Percentiles rank a stretch among this genome's conserved stretches.
Evolutionary conservation across 371 early-diverging fungal species (phyloP).

Genomic region (Haplosporangium sp.): DNA sequence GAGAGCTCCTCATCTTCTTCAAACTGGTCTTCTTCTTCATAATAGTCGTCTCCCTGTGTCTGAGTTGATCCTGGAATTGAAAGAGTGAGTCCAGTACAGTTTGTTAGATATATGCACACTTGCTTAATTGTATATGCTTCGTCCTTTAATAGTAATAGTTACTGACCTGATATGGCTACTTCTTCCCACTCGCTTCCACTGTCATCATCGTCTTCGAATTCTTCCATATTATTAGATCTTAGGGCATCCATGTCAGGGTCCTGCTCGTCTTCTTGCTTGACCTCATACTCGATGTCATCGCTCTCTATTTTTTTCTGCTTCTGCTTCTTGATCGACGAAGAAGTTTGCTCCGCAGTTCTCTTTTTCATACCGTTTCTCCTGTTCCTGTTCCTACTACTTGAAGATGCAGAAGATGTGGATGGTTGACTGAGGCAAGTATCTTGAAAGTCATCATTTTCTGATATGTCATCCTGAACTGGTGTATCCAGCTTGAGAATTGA

Average conservation of each 20-base stretch:
- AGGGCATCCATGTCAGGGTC: neutral
- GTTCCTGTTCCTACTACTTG: neutral
- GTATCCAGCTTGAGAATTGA: neutral
- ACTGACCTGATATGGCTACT: conserved; percentile 30
- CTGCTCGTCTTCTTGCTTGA: conserved; percentile 1
- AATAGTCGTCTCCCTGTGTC: conserved; percentile 1
- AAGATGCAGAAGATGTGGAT: neutral
- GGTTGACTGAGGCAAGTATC: neutral
- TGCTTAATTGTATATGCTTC: neutral
- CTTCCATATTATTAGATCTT: neutral
- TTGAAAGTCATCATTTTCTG: conserved; percentile 31
- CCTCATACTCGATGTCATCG: neutral
- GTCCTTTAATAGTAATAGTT: neutral
- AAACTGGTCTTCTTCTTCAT: conserved; percentile 1
- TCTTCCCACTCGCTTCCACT: conserved; percentile 51
- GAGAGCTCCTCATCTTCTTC: conserved; percentile 32
- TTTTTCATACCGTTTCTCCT: neutral
- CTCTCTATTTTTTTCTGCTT: conserved; percentile 4
- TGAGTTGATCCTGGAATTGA: neutral
- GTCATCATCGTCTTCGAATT: conserved; percentile 15
- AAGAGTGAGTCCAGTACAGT: neutral
- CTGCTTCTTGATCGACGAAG: neutral
- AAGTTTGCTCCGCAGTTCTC: conserved; percentile 4
- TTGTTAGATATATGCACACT: too few relatives aligned
- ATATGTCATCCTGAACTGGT: conserved; percentile 2